Conservation (phyloP, 768 basidiomycete species). For the Paxillus involutus region DNA sequence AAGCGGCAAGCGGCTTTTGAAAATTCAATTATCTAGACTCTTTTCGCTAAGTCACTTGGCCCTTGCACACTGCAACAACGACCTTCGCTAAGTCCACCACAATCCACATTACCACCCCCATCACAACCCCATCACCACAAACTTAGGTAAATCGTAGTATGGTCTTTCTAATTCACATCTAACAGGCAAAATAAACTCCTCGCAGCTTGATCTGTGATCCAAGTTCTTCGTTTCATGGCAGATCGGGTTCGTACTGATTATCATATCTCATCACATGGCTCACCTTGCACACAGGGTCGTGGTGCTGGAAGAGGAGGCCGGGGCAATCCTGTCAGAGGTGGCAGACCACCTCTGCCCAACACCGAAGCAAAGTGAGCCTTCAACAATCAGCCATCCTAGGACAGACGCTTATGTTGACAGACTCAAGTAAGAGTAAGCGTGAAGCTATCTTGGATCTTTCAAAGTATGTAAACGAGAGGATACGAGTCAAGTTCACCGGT, state of each 20-base stretch:
- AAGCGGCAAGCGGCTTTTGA: slow-evolving; percentile 36
- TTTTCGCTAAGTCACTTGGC: slow-evolving; percentile 2
- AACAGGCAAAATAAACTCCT: slow-evolving; percentile 14
- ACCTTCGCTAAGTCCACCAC: slow-evolving; percentile 8
- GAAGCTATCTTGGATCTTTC: slow-evolving; percentile 95
- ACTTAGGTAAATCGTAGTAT: slow-evolving; percentile 14
- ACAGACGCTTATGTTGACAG: slow-evolving; percentile 25
- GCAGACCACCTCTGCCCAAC: slow-evolving; percentile 11
- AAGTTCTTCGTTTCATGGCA: slow-evolving; percentile 20
- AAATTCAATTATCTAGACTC: slow-evolving; percentile 16
- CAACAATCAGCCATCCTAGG: not conserved
- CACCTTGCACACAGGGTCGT: slow-evolving; percentile 51
- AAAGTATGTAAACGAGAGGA: slow-evolving; percentile 89
- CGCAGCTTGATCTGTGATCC: slow-evolving; percentile 16
- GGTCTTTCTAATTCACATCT: not conserved
- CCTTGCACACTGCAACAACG: slow-evolving; percentile 1
- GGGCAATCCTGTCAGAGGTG: slow-evolving; percentile 35
- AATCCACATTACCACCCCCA: slow-evolving; percentile 3
- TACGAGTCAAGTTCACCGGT: slow-evolving; percentile 97
- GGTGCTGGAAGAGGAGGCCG: slow-evolving; percentile 49
- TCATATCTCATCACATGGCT: slow-evolving; percentile 9
- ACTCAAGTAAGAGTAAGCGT: slow-evolving; percentile 51
- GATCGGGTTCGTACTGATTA: slow-evolving; percentile 27
- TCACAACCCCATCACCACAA: not conserved
- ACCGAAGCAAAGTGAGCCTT: slow-evolving; percentile 28